Evolutionary conservation across 148 eudicot species (phyloP).

Genomic region (Rhododendron simsii): DNA sequence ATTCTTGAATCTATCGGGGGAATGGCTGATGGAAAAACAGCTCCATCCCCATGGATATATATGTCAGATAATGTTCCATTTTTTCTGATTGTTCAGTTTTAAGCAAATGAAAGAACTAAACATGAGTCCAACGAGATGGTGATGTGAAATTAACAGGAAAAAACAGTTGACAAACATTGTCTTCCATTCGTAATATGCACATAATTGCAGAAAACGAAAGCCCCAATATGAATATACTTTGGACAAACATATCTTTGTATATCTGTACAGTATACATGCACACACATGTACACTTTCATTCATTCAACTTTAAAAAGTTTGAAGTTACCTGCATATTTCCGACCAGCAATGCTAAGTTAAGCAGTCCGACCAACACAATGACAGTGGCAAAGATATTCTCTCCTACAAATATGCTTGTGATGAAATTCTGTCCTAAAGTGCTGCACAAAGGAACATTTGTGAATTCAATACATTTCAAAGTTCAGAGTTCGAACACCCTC

Average conservation of each 20-base stretch:
- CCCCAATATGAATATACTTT: not conserved
- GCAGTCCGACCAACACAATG: constrained; percentile 54
- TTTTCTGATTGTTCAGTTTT: not conserved
- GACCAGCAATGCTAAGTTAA: constrained; percentile 59
- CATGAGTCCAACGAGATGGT: not conserved
- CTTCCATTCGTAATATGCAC: not conserved
- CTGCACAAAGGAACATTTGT: constrained; percentile 28
- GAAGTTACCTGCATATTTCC: constrained; percentile 72
- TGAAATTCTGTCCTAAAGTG: constrained; percentile 53
- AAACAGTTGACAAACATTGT: not conserved
- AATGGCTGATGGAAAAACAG: not conserved
- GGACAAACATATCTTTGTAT: not conserved
- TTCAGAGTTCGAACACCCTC: not conserved
- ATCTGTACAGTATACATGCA: not conserved
- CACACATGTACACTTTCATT: not conserved
- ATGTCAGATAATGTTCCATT: not conserved
- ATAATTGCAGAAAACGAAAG: not conserved
- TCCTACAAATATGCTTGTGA: constrained; percentile 54
- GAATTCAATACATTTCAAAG: not conserved
- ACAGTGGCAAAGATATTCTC: constrained; percentile 52
- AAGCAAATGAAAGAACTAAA: not conserved
- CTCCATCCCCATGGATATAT: not conserved
- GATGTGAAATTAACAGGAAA: not conserved
- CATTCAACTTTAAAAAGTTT: not conserved
- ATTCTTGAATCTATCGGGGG: not conserved